A percentile compares a stretch with the other conserved stretches of the same genome.
Conservation (phyloP, 2,329 filamentous ascomycete species). For the Blastomyces gilchristii region DNA sequence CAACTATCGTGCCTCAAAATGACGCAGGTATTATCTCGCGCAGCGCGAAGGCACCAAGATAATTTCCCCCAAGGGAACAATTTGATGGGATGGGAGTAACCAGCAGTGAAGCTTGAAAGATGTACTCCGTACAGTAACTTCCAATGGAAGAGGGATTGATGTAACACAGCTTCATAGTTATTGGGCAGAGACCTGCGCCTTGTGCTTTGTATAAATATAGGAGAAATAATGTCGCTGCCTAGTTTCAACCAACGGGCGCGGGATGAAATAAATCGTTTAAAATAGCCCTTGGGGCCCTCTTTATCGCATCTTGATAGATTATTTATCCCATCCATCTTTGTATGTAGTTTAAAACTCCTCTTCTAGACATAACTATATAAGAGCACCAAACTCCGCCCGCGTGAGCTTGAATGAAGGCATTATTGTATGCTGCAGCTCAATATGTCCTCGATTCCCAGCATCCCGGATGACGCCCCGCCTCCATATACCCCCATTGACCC, state of each 20-base stretch:
- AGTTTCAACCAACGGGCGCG: neutral
- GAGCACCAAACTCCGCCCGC: neutral
- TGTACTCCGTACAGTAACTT: too few relatives aligned
- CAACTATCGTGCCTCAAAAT: neutral
- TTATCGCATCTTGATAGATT: neutral
- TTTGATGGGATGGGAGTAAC: neutral
- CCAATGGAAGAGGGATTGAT: neutral
- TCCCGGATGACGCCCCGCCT: constrained; percentile 31
- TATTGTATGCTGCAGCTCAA: neutral
- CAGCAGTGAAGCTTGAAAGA: neutral
- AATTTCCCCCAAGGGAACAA: neutral
- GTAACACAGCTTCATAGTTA: neutral
- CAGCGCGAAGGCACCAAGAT: neutral
- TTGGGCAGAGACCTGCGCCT: neutral
- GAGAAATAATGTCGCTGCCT: constrained; percentile 1
- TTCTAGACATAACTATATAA: neutral
- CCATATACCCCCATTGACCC: constrained; percentile 35
- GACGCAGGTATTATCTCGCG: neutral
- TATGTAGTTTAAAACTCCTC: neutral
- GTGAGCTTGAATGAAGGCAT: neutral
- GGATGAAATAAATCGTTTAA: too few relatives aligned
- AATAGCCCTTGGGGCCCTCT: neutral
- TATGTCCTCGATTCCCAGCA: neutral
- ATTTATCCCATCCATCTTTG: neutral
- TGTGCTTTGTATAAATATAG: neutral